Conservation (phyloP, 164 flowering plant genomes). For the Chloranthus sessilifolius region DNA sequence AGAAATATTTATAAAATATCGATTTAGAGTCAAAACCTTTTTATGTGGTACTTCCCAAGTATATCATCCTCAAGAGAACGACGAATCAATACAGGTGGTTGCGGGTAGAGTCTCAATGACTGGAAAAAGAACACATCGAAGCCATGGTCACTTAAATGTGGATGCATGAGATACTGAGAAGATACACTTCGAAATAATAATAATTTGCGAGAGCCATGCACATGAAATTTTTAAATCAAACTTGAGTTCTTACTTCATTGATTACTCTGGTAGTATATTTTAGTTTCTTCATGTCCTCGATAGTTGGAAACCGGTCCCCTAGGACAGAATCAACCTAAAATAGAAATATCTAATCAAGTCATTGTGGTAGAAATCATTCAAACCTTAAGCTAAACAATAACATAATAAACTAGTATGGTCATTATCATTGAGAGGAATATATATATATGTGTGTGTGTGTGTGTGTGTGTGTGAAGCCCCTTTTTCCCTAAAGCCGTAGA, state of each 20-base stretch:
- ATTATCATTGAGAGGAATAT: no score
- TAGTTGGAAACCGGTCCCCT: conserved; percentile 86
- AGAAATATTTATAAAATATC: background rate
- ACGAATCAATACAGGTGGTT: conserved; percentile 92
- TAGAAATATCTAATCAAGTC: conserved; percentile 7
- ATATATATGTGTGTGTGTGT: no score
- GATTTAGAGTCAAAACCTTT: conserved; percentile 27
- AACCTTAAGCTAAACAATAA: no score
- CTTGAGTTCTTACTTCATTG: conserved; percentile 59
- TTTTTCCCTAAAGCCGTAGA: no score
- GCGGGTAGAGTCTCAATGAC: conserved; percentile 95
- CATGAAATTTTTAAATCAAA: background rate
- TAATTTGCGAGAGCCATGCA: background rate
- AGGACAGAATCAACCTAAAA: conserved; percentile 78
- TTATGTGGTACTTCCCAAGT: conserved; percentile 79
- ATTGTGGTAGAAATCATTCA: background rate
- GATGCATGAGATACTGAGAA: background rate
- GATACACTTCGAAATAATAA: background rate
- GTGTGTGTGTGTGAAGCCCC: no score
- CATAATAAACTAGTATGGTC: no score
- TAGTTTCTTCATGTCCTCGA: conserved; percentile 89
- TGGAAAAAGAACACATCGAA: conserved; percentile 17
- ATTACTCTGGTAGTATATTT: conserved; percentile 89
- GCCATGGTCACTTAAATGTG: background rate
- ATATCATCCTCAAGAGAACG: conserved; percentile 77